phyloP scores from a whole-genome alignment of 2,329 filamentous ascomycete species.

The Phoma sp. region DNA sequence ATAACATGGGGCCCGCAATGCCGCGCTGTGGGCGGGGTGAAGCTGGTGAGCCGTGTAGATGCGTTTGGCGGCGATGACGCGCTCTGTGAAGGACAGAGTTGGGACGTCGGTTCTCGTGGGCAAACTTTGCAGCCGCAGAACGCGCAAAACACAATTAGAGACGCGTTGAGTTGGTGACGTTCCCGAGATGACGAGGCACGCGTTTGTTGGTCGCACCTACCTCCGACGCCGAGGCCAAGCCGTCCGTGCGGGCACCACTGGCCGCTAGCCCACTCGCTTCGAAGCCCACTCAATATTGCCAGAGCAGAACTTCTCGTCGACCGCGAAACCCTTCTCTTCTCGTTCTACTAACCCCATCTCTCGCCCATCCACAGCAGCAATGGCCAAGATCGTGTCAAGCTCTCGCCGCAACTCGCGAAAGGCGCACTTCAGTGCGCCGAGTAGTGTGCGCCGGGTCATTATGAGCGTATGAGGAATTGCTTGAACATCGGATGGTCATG shows the following conservation, averaged over 20 bases:
- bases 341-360: conserved; percentile 42
- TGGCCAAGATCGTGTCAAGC: conserved; percentile 77
- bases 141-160: neutral
- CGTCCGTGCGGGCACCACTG: conserved; percentile 2
- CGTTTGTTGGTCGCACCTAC: conserved; percentile 10
- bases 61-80: neutral
- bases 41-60: neutral
- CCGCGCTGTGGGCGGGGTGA: neutral
- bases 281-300: conserved; percentile 24
- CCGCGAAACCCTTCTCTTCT: conserved; percentile 19
- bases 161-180: conserved; percentile 8
- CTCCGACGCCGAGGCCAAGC: neutral
- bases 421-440: conserved; percentile 95
- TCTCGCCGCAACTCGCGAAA: conserved; percentile 99
- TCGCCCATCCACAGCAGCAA: conserved; percentile 57
- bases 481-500: conserved; percentile 32
- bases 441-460: conserved; percentile 91
- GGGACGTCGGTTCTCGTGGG: neutral
- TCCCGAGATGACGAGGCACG: conserved; percentile 18
- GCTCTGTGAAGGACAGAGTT: neutral
- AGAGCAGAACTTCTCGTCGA: conserved; percentile 18
- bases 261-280: conserved; percentile 10
- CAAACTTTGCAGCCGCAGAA: neutral
- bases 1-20: neutral
- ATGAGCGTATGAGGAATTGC: conserved; percentile 79